Evolutionary conservation across 2,329 filamentous ascomycete genomes (phyloP).

Genomic region (Neonectria ditissima): DNA sequence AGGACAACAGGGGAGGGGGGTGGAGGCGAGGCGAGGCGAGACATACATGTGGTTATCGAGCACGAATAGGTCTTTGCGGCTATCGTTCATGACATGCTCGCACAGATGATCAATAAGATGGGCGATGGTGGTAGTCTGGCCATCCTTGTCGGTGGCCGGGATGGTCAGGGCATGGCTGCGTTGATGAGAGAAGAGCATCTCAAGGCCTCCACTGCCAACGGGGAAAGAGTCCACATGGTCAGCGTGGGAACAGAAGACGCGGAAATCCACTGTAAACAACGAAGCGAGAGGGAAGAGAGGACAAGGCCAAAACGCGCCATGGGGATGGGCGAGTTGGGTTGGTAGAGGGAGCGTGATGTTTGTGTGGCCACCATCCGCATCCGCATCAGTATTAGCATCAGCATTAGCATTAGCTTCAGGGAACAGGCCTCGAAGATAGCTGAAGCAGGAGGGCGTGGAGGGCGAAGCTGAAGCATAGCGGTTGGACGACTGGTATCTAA

Average conservation of each 20-base stretch:
- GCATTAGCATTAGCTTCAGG: conserved; percentile 4
- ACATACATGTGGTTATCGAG: conserved; percentile 89
- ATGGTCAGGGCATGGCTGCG: conserved; percentile 78
- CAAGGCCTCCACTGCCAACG: conserved; percentile 80
- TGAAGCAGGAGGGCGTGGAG: conserved; percentile 7
- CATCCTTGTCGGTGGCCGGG: conserved; percentile 70
- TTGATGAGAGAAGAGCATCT: conserved; percentile 91
- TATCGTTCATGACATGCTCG: conserved; percentile 85
- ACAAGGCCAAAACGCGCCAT: neutral
- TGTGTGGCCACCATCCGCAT: conserved; percentile 8
- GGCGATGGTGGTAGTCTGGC: conserved; percentile 74
- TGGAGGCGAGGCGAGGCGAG: conserved; percentile 26
- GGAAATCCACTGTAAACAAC: neutral
- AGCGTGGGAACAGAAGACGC: conserved; percentile 27
- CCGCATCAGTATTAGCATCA: conserved; percentile 8
- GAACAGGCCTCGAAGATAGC: conserved; percentile 17
- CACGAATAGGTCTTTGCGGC: conserved; percentile 88
- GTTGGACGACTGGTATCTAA: neutral
- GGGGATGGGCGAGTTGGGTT: conserved; percentile 4
- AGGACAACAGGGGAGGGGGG: conserved; percentile 10
- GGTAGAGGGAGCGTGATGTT: conserved; percentile 9
- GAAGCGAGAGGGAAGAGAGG: conserved; percentile 17
- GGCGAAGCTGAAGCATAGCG: neutral
- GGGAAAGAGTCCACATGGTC: conserved; percentile 34
- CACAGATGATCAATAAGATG: conserved; percentile 85